A percentile compares a stretch with the other conserved stretches of the same genome.
Evolutionary conservation across 2,329 filamentous ascomycete species (phyloP).

Genomic region (Arthrobotrys entomopaga): DNA sequence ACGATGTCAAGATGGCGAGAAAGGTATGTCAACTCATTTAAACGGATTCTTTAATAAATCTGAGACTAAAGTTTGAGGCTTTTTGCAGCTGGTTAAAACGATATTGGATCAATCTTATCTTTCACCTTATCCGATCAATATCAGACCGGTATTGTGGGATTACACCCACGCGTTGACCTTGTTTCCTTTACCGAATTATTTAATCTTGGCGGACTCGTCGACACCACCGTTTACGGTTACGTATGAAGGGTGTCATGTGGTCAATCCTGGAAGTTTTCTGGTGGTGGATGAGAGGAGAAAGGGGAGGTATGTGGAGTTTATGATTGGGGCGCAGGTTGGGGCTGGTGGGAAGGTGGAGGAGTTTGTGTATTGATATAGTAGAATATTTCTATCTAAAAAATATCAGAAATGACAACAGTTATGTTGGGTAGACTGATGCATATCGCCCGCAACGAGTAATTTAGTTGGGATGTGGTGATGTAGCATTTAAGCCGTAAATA

Average conservation of each 20-base stretch:
- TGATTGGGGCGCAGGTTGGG: constrained; percentile 69
- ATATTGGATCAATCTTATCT: constrained; percentile 90
- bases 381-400: no score
- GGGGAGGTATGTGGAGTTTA: constrained; percentile 89
- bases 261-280: constrained; percentile 86
- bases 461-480: no score
- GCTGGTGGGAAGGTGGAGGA: constrained; percentile 70
- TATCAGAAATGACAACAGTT: no score
- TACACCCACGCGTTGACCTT: constrained; percentile 77
- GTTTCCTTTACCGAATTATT: constrained; percentile 67
- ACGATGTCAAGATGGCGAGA: constrained; percentile 63
- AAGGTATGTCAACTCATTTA: constrained; percentile 43
- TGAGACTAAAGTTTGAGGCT: constrained; percentile 67
- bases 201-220: constrained; percentile 84
- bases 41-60: no score
- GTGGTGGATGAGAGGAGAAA: constrained; percentile 74
- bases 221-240: constrained; percentile 85
- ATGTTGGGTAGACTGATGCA: no score
- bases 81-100: constrained; percentile 80
- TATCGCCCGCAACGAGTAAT: no score
- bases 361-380: constrained; percentile 66
- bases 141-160: constrained; percentile 90
- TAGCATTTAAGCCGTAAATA: no score
- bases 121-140: constrained; percentile 82
- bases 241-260: constrained; percentile 93